Percentiles rank a stretch among this genome's conserved stretches.
Conservation (phyloP, 192 early-diverging fungal genomes). For the Linnemannia zychae region DNA sequence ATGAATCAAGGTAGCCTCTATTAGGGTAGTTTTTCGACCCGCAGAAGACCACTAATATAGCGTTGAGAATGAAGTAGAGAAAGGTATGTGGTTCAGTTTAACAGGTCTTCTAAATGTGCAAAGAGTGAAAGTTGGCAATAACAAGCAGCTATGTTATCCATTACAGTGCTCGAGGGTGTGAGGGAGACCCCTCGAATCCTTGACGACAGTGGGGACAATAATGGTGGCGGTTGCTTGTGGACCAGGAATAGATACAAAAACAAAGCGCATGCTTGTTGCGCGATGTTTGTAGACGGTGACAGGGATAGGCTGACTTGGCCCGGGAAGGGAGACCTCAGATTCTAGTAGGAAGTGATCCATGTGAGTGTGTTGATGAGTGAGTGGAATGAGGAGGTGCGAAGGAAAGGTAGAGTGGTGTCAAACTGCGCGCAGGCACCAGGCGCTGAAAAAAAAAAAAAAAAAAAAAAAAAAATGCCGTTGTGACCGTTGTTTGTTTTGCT, state of each 20-base stretch:
- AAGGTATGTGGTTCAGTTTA: not conserved
- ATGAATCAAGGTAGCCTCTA: slow-evolving; percentile 80
- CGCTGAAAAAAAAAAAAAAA: slow-evolving; percentile 20
- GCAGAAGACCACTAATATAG: slow-evolving; percentile 81
- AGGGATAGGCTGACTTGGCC: slow-evolving; percentile 50
- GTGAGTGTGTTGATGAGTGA: not conserved
- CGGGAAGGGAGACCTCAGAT: slow-evolving; percentile 48
- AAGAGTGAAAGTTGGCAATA: not conserved
- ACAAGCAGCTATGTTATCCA: not conserved
- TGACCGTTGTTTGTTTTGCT: slow-evolving; percentile 10
- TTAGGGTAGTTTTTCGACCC: slow-evolving; percentile 77
- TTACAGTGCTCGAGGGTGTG: slow-evolving; percentile 85
- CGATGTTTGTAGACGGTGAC: slow-evolving; percentile 65
- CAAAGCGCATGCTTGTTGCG: slow-evolving; percentile 66
- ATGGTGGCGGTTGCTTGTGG: slow-evolving; percentile 78
- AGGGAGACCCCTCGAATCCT: slow-evolving; percentile 79
- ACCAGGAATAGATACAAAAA: slow-evolving; percentile 73
- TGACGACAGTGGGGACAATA: slow-evolving; percentile 79
- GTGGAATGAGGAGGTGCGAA: not conserved
- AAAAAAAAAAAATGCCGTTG: slow-evolving; percentile 7
- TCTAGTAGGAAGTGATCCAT: slow-evolving; percentile 54
- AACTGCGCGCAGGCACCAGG: not conserved
- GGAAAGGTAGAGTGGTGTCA: not conserved
- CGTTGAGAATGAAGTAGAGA: not conserved
- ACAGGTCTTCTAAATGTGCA: not conserved